A percentile compares a stretch with the other conserved stretches of the same genome.
phyloP scores from a whole-genome alignment of 202 grass and related monocot species.

The Schoenoplectus tabernaemontani region DNA sequence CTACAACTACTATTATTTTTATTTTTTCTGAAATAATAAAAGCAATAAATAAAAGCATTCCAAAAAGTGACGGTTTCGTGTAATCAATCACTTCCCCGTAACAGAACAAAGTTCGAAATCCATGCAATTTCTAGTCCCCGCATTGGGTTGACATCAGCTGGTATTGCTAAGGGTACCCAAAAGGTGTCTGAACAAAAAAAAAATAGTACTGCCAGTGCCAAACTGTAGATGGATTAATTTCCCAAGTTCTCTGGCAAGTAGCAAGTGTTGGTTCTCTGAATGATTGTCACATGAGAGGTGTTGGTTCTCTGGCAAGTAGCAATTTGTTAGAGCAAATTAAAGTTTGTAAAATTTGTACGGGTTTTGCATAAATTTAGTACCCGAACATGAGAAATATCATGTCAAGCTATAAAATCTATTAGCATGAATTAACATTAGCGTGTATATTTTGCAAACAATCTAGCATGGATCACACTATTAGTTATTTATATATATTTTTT shows the following conservation, averaged over 20 bases:
- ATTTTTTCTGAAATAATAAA: neutral
- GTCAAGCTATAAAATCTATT: too few relatives aligned
- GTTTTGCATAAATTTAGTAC: neutral
- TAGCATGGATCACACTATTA: neutral
- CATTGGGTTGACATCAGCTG: constrained; percentile 48
- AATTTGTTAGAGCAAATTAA: too few relatives aligned
- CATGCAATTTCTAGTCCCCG: constrained; percentile 56
- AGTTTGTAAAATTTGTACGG: neutral
- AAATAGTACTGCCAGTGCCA: neutral
- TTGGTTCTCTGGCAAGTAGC: too few relatives aligned
- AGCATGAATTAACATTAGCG: too few relatives aligned
- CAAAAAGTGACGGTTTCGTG: neutral
- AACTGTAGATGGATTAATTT: neutral
- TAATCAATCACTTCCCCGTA: neutral
- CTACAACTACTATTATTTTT: neutral
- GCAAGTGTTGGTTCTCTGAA: too few relatives aligned
- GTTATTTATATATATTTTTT: neutral
- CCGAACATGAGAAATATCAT: neutral
- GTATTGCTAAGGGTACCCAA: neutral
- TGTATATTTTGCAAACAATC: neutral
- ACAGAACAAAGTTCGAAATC: constrained; percentile 15
- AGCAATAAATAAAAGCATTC: neutral
- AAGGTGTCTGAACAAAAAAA: neutral
- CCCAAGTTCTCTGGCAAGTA: neutral
- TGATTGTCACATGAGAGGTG: too few relatives aligned